Evolutionary conservation across 495 filamentous ascomycete genomes (phyloP).

Genomic region (Endocarpon pusillum): DNA sequence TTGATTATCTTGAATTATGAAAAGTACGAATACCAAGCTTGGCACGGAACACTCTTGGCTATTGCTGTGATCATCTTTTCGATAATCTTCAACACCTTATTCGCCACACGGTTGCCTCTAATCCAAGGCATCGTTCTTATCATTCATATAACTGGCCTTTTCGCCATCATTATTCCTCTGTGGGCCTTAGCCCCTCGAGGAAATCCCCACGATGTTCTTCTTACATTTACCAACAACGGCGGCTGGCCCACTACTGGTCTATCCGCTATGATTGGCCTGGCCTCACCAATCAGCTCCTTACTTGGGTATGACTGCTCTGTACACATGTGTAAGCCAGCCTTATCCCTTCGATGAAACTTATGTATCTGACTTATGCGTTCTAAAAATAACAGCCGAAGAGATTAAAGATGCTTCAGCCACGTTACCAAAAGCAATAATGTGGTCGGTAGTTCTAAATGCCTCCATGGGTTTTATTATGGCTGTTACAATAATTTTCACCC

Average conservation of each 20-base stretch:
- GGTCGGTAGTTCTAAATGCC: conserved; percentile 31
- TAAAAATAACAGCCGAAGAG: conserved; percentile 34
- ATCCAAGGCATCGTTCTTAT: conserved; percentile 29
- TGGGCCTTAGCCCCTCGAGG: conserved; percentile 28
- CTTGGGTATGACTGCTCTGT: conserved; percentile 16
- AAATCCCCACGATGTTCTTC: conserved; percentile 24
- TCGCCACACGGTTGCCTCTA: conserved; percentile 23
- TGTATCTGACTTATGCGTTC: background rate
- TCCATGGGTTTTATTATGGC: conserved; percentile 31
- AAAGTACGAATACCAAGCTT: conserved; percentile 19
- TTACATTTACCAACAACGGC: conserved; percentile 28
- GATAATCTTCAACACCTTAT: conserved; percentile 23
- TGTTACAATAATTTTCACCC: conserved; percentile 30
- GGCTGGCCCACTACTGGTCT: conserved; percentile 25
- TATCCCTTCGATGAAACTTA: background rate
- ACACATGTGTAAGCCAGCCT: background rate
- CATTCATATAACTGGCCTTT: conserved; percentile 32
- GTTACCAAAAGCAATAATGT: conserved; percentile 29
- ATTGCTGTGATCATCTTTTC: conserved; percentile 24
- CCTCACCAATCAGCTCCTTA: conserved; percentile 25
- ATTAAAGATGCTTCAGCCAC: conserved; percentile 26
- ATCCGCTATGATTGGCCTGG: conserved; percentile 27
- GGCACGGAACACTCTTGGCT: conserved; percentile 27
- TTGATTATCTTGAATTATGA: conserved; percentile 20
- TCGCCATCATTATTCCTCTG: conserved; percentile 33